These are phyloP conservation scores for Didymella pinodella DNA, from an alignment of 2,329 filamentous ascomycete species.

Conservation along the genomic window DNA sequence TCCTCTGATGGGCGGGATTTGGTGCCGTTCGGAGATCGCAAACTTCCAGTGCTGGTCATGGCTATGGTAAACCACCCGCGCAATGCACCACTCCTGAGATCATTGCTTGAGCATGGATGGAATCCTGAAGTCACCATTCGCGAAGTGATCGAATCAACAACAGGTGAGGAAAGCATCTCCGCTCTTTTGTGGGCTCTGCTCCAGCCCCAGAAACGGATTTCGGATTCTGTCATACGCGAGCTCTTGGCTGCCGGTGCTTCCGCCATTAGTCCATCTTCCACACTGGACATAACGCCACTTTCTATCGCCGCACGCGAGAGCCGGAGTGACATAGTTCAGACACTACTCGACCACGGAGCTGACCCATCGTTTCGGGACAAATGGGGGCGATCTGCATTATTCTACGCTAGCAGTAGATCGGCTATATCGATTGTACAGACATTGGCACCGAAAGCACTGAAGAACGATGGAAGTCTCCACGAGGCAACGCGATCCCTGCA, in stretches of 20 bases:
- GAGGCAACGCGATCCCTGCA: conserved; percentile 69
- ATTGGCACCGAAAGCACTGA: conserved; percentile 64
- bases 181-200: conserved; percentile 68
- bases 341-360: conserved; percentile 65
- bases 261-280: conserved; percentile 62
- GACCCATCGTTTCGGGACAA: conserved; percentile 67
- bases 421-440: conserved; percentile 45
- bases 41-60: conserved; percentile 34
- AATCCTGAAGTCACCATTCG: conserved; percentile 54
- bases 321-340: conserved; percentile 65
- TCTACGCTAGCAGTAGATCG: conserved; percentile 62
- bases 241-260: conserved; percentile 66
- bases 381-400: conserved; percentile 65
- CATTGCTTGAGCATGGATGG: conserved; percentile 37
- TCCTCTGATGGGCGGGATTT: conserved; percentile 33
- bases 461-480: conserved; percentile 72
- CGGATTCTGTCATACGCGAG: conserved; percentile 64
- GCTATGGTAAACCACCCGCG: conserved; percentile 40
- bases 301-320: conserved; percentile 66
- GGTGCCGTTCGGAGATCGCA: conserved; percentile 16
- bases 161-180: conserved; percentile 64
- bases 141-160: conserved; percentile 56
- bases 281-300: conserved; percentile 65
- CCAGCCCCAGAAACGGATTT: conserved; percentile 70
- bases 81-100: conserved; percentile 29